Conservation (phyloP, 208 protist genomes). For the Trypanosoma platydactyli region DNA sequence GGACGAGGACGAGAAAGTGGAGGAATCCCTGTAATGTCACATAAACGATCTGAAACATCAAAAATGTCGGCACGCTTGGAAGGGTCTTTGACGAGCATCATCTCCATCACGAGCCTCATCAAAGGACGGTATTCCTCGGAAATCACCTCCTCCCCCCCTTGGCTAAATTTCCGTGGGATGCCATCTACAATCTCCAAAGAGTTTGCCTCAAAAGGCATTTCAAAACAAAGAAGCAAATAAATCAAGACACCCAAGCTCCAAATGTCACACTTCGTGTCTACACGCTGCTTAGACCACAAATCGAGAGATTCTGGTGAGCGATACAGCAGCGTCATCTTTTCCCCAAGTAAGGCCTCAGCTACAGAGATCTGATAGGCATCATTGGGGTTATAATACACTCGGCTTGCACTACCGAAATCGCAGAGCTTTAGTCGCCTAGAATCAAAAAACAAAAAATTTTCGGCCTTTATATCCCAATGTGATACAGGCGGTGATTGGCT, state of each 20-base stretch:
- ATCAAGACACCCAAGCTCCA: constrained; percentile 95
- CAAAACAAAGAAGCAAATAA: constrained; percentile 90
- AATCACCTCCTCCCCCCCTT: constrained; percentile 17
- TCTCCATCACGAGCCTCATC: constrained; percentile 47
- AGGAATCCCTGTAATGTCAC: constrained; percentile 35
- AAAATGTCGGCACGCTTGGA: constrained; percentile 62
- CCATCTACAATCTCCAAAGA: constrained; percentile 64
- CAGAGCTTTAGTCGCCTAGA: constrained; percentile 90
- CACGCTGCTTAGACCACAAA: constrained; percentile 80
- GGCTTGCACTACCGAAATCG: constrained; percentile 92
- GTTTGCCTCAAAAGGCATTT: constrained; percentile 91
- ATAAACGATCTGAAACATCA: constrained; percentile 44
- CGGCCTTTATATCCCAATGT: constrained; percentile 93
- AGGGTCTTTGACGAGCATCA: constrained; percentile 68
- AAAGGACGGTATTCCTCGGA: constrained; percentile 45
- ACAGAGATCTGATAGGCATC: constrained; percentile 58
- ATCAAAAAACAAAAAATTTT: constrained; percentile 86
- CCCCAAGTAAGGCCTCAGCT: constrained; percentile 77
- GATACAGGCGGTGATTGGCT: constrained; percentile 81
- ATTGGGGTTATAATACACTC: constrained; percentile 56
- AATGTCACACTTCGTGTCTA: constrained; percentile 91
- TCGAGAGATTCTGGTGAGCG: constrained; percentile 95
- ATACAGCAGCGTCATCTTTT: constrained; percentile 90
- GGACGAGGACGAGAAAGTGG: constrained; percentile 30
- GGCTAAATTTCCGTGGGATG: constrained; percentile 47